Evolutionary conservation across 768 basidiomycete genomes (phyloP), one percentile per base, ranked within the genome.

Genomic region (Mycena haematopus): DNA sequence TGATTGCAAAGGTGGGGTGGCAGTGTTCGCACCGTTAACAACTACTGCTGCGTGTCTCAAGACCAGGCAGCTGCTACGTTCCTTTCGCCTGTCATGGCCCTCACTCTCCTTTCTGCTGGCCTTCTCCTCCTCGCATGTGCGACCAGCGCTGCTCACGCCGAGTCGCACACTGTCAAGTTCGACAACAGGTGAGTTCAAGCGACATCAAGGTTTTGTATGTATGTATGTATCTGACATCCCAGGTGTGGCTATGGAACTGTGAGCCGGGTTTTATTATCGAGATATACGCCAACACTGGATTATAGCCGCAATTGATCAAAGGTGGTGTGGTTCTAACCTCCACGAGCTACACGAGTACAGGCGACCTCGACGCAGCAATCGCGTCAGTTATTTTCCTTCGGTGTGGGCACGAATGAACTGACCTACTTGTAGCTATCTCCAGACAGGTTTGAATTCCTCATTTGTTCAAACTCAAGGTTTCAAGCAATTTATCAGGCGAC

Each of bases 101-200:
- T 51, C 58, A 65, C 66, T 46, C 42, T 67, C 63, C 15, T 68
- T 60, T 58, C 49, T 56, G 27, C 45, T n/a, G n/a, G n/a, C 46
- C 33, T 60, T 49, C 54, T 69, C 22, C 27, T 72, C 62, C 15
- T 74, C 67, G 47, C 71, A 4, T 62, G 61, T 52, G 52, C 59
- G 13, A 31, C 38, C 36, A 31, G 29, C 55, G 77, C 56, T 47
- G 46, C 27, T 82, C 83, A 2, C 36, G 9, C 36, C 36, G 83
- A 85, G 69, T 64, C 74, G 0, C 84, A 85, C 69, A 76, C 70
- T 6, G 74, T 85, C 63, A 71, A 63, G 27, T 84, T 84, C 61
- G 71, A 77, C 54, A 85, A 85, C 72, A 56, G 76, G 84, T 83
- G 31, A 50, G 66, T 60, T 7, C n/a, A n/a, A n/a, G n/a, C n/a